Evolutionary conservation across 2,329 filamentous ascomycete genomes (phyloP).

Genomic region (Colletotrichum liriopes): DNA sequence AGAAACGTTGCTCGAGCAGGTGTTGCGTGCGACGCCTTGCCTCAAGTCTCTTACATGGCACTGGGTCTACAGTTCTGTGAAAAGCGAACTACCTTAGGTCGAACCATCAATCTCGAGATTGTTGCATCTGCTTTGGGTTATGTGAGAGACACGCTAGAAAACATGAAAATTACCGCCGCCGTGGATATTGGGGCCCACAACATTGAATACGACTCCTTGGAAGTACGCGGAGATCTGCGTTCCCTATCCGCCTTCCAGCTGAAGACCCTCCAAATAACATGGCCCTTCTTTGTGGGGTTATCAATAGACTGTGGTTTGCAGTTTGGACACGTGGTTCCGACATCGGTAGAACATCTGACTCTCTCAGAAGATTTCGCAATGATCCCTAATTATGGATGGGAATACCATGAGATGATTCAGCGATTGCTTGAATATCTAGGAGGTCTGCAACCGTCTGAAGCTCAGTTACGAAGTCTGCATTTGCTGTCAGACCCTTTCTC

Average conservation of each 20-base stretch:
- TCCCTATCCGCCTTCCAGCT: not conserved
- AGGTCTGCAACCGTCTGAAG: not conserved
- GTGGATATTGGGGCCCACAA: not conserved
- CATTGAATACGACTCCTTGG: not conserved
- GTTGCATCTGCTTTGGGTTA: not conserved
- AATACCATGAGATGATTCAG: not conserved
- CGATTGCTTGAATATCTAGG: not conserved
- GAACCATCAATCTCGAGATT: not conserved
- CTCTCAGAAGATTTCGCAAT: not conserved
- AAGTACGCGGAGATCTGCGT: not conserved
- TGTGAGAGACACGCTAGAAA: not conserved
- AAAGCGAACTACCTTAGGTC: not conserved
- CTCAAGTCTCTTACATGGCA: slow-evolving; percentile 6
- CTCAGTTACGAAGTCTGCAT: not conserved
- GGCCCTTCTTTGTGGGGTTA: not conserved
- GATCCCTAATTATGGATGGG: not conserved
- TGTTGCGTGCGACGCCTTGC: not conserved
- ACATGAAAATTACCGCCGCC: not conserved
- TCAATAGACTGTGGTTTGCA: not conserved
- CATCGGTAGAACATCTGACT: not conserved
- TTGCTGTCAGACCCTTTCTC: not conserved
- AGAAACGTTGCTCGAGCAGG: not conserved
- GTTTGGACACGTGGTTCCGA: not conserved
- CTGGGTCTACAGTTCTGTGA: not conserved
- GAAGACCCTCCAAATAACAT: not conserved